These are phyloP conservation scores for Lentinus brumalis DNA, from an alignment of 768 basidiomycete species.

Conservation along the genomic window DNA sequence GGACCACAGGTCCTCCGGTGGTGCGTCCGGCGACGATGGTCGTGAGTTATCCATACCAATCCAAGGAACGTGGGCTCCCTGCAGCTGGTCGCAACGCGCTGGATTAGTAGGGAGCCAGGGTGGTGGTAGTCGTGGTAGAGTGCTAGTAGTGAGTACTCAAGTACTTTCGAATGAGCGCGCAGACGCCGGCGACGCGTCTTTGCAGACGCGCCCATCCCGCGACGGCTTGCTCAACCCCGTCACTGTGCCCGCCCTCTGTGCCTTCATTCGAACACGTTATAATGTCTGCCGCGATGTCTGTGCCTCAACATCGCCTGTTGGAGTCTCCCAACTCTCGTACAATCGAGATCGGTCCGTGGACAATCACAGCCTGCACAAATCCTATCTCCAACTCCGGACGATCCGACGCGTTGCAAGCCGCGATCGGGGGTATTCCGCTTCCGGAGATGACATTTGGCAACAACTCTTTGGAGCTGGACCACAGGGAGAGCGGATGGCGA, in stretches of 20 bases:
- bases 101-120: neutral
- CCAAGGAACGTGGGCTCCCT: neutral
- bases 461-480: constrained; percentile 71
- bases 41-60: constrained; percentile 47
- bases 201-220: constrained; percentile 1
- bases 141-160: neutral
- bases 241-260: neutral
- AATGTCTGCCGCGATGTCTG: constrained; percentile 45
- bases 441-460: constrained; percentile 98
- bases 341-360: constrained; percentile 70
- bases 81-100: neutral
- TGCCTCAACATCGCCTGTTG: constrained; percentile 65
- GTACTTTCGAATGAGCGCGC: constrained; percentile 1
- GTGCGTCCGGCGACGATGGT: constrained; percentile 69
- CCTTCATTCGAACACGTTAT: constrained; percentile 26
- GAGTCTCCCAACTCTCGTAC: constrained; percentile 71
- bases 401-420: constrained; percentile 66
- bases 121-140: neutral
- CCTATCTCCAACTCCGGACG: constrained; percentile 81
- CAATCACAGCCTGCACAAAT: constrained; percentile 67
- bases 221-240: constrained; percentile 11
- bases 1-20: constrained; percentile 87
- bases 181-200: constrained; percentile 23
- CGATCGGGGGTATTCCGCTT: constrained; percentile 68
- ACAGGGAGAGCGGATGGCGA: constrained; percentile 62